Percentiles rank a stretch among this genome's conserved stretches.
Evolutionary conservation across 805 yeast species (phyloP).

Genomic region (Vanderwaltozyma verrucispora): DNA sequence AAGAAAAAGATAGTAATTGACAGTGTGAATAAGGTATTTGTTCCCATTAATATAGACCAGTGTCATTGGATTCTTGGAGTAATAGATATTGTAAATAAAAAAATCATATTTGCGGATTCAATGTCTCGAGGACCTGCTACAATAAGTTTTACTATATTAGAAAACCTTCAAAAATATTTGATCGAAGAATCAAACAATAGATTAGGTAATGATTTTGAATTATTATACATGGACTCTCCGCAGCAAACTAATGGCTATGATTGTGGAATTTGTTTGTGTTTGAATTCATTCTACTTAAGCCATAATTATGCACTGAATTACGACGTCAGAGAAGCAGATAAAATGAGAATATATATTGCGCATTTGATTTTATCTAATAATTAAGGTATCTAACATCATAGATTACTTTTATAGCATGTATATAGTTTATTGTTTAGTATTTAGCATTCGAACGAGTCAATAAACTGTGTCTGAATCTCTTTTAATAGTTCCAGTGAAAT

Average conservation of each 20-base stretch:
- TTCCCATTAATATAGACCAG: constrained; percentile 72
- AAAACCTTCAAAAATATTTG: constrained; percentile 50
- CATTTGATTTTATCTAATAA: constrained; percentile 11
- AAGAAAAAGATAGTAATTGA: constrained; percentile 59
- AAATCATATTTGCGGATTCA: constrained; percentile 72
- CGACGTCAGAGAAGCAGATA: constrained; percentile 57
- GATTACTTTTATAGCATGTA: not conserved
- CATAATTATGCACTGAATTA: constrained; percentile 41
- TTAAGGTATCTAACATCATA: too few species aligned
- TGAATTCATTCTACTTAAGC: constrained; percentile 56
- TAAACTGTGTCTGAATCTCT: constrained; percentile 21
- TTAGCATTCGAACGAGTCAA: constrained; percentile 3
- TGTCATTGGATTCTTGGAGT: constrained; percentile 91
- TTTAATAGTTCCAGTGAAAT: constrained; percentile 11
- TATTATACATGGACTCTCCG: constrained; percentile 42
- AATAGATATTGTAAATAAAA: constrained; percentile 48
- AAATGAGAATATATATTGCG: constrained; percentile 42
- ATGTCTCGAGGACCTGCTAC: constrained; percentile 35
- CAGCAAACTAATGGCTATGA: constrained; percentile 85
- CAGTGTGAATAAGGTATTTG: constrained; percentile 53
- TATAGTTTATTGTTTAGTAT: not conserved
- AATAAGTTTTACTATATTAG: constrained; percentile 30
- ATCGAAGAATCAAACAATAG: constrained; percentile 46
- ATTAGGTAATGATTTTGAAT: constrained; percentile 27
- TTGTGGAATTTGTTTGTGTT: constrained; percentile 90